These are phyloP conservation scores for Penicillium hordei DNA, from an alignment of 2,329 filamentous ascomycete species.

Conservation along the genomic window DNA sequence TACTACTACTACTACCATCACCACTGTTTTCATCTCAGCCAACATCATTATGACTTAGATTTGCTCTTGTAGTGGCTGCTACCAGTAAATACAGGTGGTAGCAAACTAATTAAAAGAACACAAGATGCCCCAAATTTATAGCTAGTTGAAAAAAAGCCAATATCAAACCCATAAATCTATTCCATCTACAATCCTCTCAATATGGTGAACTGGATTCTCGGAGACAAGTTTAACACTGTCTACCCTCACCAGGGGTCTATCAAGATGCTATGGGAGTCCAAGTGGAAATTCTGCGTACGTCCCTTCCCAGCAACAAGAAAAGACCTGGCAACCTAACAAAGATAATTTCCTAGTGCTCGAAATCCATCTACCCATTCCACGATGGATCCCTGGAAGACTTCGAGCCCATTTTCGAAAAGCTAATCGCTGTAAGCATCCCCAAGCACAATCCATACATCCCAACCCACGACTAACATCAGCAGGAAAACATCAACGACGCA, in stretches of 20 bases:
- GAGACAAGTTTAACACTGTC: constrained; percentile 49
- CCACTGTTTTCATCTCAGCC: constrained; percentile 4
- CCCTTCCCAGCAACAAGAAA: background rate
- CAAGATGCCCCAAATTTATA: background rate
- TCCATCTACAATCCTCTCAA: constrained; percentile 3
- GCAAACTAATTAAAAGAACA: background rate
- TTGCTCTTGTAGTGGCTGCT: background rate
- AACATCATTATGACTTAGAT: background rate
- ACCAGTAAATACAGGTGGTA: background rate
- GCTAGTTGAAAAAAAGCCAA: background rate
- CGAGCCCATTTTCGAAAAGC: constrained; percentile 63
- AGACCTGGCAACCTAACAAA: constrained; percentile 18
- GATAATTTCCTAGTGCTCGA: constrained; percentile 45
- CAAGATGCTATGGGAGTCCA: constrained; percentile 69
- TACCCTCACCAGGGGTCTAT: constrained; percentile 61
- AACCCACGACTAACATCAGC: background rate
- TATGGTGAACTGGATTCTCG: constrained; percentile 39
- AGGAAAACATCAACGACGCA: constrained; percentile 63
- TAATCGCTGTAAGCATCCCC: constrained; percentile 52
- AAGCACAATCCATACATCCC: background rate
- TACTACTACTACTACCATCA: background rate
- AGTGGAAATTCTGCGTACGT: constrained; percentile 68
- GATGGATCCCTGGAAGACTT: constrained; percentile 69
- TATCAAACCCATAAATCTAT: background rate
- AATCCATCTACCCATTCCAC: constrained; percentile 72